A percentile compares a stretch with the other conserved stretches of the same genome.
Evolutionary conservation across 768 basidiomycete genomes (phyloP).

Genomic region (Leccinum boreale): DNA sequence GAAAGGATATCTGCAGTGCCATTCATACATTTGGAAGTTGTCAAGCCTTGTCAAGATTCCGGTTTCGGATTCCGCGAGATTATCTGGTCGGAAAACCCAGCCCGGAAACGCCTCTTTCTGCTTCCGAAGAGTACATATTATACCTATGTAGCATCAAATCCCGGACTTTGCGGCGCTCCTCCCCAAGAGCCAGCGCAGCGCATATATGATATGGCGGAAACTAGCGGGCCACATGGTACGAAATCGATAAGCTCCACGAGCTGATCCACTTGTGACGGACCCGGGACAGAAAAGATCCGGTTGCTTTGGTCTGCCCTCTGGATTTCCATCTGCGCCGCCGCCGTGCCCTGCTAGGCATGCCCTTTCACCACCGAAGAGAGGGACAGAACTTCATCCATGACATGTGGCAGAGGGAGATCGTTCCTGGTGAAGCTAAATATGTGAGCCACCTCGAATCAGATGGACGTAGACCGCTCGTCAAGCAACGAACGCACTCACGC

Average conservation of each 20-base stretch:
- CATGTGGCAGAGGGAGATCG: constrained; percentile 4
- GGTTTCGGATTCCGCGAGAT: constrained; percentile 13
- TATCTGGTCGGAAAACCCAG: constrained; percentile 10
- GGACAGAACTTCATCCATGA: neutral
- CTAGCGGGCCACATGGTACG: constrained; percentile 19
- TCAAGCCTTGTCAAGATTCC: constrained; percentile 2
- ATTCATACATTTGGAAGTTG: constrained; percentile 11
- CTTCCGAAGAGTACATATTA: neutral
- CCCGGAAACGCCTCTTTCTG: constrained; percentile 9
- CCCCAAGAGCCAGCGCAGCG: neutral
- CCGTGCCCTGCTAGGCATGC: neutral
- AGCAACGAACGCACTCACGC: neutral
- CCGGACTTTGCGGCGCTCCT: constrained; percentile 29
- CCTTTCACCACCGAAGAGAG: neutral
- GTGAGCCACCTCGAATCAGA: neutral
- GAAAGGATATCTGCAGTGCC: neutral
- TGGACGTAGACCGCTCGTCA: neutral
- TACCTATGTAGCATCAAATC: constrained; percentile 8
- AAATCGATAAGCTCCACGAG: constrained; percentile 11
- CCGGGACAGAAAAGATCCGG: constrained; percentile 14
- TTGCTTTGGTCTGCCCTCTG: neutral
- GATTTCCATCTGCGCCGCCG: neutral
- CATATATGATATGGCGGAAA: constrained; percentile 16
- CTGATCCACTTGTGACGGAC: constrained; percentile 12
- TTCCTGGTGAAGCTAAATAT: constrained; percentile 3